Conservation (phyloP, 2,329 filamentous ascomycete genomes). For the Magnaporthiopsis incrustans region DNA sequence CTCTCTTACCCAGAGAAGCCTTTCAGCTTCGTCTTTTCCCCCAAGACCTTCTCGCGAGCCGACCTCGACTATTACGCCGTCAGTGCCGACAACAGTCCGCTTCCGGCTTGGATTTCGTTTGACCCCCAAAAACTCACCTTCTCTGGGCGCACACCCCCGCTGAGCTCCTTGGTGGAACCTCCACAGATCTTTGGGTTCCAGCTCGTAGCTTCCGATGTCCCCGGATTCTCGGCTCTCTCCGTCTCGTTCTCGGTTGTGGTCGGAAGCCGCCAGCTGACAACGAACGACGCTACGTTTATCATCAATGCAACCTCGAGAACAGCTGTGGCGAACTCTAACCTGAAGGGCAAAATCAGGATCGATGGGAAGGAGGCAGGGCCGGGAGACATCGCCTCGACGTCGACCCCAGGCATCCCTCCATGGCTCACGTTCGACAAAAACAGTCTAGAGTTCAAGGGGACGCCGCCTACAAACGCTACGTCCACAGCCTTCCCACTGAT, state of each 20-base stretch:
- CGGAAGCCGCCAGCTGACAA: conserved; percentile 60
- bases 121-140: conserved; percentile 57
- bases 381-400: conserved; percentile 42
- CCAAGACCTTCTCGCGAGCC: conserved; percentile 54
- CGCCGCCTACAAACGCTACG: conserved; percentile 47
- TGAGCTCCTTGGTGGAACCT: conserved; percentile 53
- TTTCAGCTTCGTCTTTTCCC: conserved; percentile 46
- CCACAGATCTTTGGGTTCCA: conserved; percentile 66
- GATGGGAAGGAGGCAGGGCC: conserved; percentile 45
- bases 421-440: conserved; percentile 63
- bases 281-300: conserved; percentile 46
- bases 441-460: conserved; percentile 58
- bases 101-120: conserved; percentile 82
- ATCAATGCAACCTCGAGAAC: conserved; percentile 49
- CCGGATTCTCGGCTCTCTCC: conserved; percentile 64
- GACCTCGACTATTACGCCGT: conserved; percentile 68
- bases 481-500: conserved; percentile 56
- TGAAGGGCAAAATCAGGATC: conserved; percentile 45
- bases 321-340: conserved; percentile 41
- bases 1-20: conserved; percentile 43
- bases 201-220: conserved; percentile 69
- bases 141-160: conserved; percentile 59
- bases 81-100: conserved; percentile 67
- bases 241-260: conserved; percentile 65
- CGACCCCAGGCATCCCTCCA: conserved; percentile 44